Conservation (phyloP, 257 asterid species). For the Gynochthodes officinalis region DNA sequence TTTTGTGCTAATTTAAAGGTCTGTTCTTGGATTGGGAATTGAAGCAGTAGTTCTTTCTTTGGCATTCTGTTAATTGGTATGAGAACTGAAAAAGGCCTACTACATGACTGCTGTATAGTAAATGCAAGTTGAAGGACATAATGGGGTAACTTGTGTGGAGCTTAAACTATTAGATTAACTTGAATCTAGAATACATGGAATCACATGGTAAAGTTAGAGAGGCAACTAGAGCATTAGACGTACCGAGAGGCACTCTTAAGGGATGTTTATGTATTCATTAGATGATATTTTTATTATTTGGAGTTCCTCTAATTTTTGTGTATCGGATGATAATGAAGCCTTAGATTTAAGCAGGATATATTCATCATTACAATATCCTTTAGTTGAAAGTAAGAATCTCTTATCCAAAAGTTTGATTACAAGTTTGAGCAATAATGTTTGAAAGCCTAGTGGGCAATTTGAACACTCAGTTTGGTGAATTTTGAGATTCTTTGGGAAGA, state of each 20-base stretch:
- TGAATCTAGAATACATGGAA: background rate
- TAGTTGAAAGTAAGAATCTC: background rate
- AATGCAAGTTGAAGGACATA: background rate
- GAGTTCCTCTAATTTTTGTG: no score
- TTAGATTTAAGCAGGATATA: background rate
- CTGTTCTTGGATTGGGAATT: background rate
- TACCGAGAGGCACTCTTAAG: no score
- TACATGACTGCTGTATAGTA: background rate
- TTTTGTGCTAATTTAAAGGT: background rate
- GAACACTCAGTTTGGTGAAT: background rate
- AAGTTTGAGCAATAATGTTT: background rate
- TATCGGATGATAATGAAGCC: no score
- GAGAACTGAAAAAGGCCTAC: background rate
- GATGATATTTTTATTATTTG: no score
- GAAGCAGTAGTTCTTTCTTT: background rate
- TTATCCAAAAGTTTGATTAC: no score
- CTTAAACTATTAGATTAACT: background rate
- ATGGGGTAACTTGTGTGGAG: background rate
- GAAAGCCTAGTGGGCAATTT: background rate
- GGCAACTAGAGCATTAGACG: background rate
- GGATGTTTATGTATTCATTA: no score
- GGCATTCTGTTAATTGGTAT: background rate
- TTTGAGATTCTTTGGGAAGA: background rate
- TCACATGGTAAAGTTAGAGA: background rate
- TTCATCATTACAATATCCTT: background rate